Conservation (phyloP, 2,329 filamentous ascomycete species). For the Westerdykella sp. region DNA sequence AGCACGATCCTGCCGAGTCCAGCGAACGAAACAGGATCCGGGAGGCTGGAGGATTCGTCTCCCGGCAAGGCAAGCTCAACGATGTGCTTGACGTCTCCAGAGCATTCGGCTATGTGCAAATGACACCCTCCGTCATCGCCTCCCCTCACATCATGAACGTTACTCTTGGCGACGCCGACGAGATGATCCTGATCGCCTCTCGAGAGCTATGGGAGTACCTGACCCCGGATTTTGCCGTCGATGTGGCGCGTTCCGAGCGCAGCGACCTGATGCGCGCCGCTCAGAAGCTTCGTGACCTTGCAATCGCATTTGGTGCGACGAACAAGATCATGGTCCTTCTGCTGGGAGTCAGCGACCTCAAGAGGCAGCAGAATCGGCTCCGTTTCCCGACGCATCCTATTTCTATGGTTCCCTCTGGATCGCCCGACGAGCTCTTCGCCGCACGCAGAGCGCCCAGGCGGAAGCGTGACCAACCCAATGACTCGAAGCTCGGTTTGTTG, state of each 20-base stretch:
- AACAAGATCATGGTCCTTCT: constrained; percentile 99
- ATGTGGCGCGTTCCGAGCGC: constrained; percentile 80
- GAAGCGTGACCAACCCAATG: constrained; percentile 48
- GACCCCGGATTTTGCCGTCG: constrained; percentile 81
- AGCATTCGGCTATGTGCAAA: constrained; percentile 88
- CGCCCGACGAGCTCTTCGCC: constrained; percentile 64
- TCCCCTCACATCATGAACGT: constrained; percentile 76
- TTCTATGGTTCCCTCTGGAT: constrained; percentile 71
- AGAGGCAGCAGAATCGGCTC: constrained; percentile 68
- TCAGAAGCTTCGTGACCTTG: constrained; percentile 88
- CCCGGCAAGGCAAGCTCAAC: constrained; percentile 87
- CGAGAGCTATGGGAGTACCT: constrained; percentile 94
- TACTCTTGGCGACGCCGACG: constrained; percentile 78
- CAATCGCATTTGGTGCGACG: constrained; percentile 89
- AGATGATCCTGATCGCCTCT: constrained; percentile 87
- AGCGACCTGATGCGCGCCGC: constrained; percentile 89
- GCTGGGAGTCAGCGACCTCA: constrained; percentile 84
- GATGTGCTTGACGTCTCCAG: constrained; percentile 86
- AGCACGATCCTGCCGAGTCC: constrained; percentile 87
- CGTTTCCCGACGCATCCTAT: constrained; percentile 73
- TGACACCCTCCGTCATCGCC: constrained; percentile 89
- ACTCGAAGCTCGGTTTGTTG: constrained; percentile 80
- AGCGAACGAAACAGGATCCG: constrained; percentile 81
- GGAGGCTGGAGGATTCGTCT: constrained; percentile 92
- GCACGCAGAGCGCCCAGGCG: constrained; percentile 55